Evolutionary conservation across 345 rosid species (phyloP).

Genomic region (Balakata baccata): DNA sequence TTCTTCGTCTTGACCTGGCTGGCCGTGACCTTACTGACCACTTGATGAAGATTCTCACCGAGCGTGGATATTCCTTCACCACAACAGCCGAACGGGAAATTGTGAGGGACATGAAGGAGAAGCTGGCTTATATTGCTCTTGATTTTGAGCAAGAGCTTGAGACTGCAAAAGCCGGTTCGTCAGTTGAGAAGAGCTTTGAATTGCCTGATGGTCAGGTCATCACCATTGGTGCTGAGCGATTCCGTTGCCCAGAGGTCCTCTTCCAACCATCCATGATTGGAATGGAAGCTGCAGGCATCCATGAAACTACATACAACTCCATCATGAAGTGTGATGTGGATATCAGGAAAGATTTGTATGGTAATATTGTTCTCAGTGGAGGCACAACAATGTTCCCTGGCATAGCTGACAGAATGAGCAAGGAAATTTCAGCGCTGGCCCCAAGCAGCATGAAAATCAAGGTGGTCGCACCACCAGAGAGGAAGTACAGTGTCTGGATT

Average conservation of each 20-base stretch:
- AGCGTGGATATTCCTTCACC: constrained; percentile 94
- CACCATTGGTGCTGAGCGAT: constrained; percentile 87
- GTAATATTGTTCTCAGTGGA: constrained; percentile 91
- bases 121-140: constrained; percentile 80
- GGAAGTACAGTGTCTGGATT: constrained; percentile 93
- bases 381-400: constrained; percentile 94
- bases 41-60: constrained; percentile 85
- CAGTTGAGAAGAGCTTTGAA: constrained; percentile 88
- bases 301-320: constrained; percentile 86
- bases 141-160: constrained; percentile 94
- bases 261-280: constrained; percentile 95
- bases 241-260: constrained; percentile 92
- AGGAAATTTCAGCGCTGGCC: constrained; percentile 85
- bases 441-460: constrained; percentile 98
- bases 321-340: constrained; percentile 94
- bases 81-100: constrained; percentile 96
- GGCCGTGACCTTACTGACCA: constrained; percentile 85
- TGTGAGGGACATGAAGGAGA: constrained; percentile 93
- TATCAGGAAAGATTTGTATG: constrained; percentile 80
- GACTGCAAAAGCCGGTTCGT: constrained; percentile 76
- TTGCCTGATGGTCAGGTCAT: constrained; percentile 87
- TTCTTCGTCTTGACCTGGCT: constrained; percentile 86
- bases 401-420: constrained; percentile 87
- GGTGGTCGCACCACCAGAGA: constrained; percentile 89
- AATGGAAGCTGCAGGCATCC: constrained; percentile 92